These are phyloP conservation scores for Fusarium pseudoanthophilum DNA, from an alignment of 2,329 filamentous ascomycete species.

Conservation along the genomic window DNA sequence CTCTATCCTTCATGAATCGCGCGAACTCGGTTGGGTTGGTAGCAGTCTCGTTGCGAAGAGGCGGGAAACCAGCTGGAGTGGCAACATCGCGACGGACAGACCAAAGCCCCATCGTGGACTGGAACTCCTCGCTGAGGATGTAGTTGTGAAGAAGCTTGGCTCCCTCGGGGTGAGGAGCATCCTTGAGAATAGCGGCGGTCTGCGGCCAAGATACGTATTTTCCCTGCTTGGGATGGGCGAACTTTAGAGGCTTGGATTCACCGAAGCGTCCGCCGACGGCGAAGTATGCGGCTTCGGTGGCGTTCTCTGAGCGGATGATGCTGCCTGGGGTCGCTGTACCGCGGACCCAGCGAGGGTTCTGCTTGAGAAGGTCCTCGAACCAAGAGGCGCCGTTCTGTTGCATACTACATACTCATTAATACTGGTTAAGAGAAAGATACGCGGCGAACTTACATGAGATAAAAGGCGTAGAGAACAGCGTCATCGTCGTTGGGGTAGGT, in stretches of 20 bases:
- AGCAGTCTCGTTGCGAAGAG: conserved; percentile 8
- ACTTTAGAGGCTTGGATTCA: conserved; percentile 32
- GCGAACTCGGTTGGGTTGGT: conserved; percentile 19
- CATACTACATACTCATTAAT: conserved; percentile 40
- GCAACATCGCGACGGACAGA: conserved; percentile 18
- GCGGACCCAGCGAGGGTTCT: conserved; percentile 65
- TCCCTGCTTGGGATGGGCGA: conserved; percentile 50
- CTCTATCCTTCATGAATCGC: conserved; percentile 13
- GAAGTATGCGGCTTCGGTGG: conserved; percentile 50
- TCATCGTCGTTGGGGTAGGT: conserved; percentile 70
- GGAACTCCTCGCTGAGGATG: conserved; percentile 15
- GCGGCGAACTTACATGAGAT: conserved; percentile 55
- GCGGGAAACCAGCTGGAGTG: background rate
- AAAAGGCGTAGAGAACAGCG: conserved; percentile 62
- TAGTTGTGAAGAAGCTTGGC: conserved; percentile 26
- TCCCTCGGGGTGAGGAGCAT: conserved; percentile 26
- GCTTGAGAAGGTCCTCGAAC: conserved; percentile 59
- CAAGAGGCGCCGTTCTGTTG: conserved; percentile 56
- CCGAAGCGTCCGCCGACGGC: conserved; percentile 29
- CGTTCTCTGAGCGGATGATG: conserved; percentile 46
- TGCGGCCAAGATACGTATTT: conserved; percentile 61
- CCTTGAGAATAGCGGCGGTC: conserved; percentile 54
- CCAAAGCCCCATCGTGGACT: background rate
- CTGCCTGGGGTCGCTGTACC: conserved; percentile 57
- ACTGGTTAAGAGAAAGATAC: no score